These are phyloP conservation scores for Elsinoe ampelina DNA, from an alignment of 2,329 filamentous ascomycete genomes.

Conservation along the genomic window DNA sequence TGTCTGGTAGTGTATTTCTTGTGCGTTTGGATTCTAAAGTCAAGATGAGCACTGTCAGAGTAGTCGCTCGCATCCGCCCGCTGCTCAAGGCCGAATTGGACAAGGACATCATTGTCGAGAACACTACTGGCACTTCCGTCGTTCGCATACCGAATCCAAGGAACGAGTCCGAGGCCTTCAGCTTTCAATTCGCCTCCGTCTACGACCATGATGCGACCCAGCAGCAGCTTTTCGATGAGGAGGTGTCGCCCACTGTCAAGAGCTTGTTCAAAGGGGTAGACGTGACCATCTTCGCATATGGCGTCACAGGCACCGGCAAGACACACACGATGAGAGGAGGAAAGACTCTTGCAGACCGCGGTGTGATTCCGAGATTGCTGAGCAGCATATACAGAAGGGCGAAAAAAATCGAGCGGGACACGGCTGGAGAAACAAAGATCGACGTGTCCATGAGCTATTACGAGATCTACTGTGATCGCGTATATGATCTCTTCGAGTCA, in stretches of 20 bases:
- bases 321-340: slow-evolving; percentile 95
- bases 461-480: slow-evolving; percentile 95
- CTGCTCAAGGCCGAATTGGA: slow-evolving; percentile 77
- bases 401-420: slow-evolving; percentile 77
- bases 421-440: slow-evolving; percentile 58
- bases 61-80: slow-evolving; percentile 84
- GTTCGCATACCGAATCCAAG: slow-evolving; percentile 90
- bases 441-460: slow-evolving; percentile 79
- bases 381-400: slow-evolving; percentile 77
- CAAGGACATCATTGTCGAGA: slow-evolving; percentile 73
- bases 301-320: slow-evolving; percentile 87
- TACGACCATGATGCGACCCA: slow-evolving; percentile 75
- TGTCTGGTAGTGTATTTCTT: neutral
- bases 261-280: slow-evolving; percentile 84
- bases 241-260: slow-evolving; percentile 85
- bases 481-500: slow-evolving; percentile 81
- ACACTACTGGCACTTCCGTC: slow-evolving; percentile 53
- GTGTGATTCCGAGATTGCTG: slow-evolving; percentile 76
- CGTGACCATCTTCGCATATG: slow-evolving; percentile 85
- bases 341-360: slow-evolving; percentile 72
- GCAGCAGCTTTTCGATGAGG: slow-evolving; percentile 77
- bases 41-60: slow-evolving; percentile 55
- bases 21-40: neutral
- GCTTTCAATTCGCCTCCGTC: slow-evolving; percentile 89
- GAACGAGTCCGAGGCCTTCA: slow-evolving; percentile 83